phyloP scores from a whole-genome alignment of 208 protist species.

The Wallacemonas sp. region DNA sequence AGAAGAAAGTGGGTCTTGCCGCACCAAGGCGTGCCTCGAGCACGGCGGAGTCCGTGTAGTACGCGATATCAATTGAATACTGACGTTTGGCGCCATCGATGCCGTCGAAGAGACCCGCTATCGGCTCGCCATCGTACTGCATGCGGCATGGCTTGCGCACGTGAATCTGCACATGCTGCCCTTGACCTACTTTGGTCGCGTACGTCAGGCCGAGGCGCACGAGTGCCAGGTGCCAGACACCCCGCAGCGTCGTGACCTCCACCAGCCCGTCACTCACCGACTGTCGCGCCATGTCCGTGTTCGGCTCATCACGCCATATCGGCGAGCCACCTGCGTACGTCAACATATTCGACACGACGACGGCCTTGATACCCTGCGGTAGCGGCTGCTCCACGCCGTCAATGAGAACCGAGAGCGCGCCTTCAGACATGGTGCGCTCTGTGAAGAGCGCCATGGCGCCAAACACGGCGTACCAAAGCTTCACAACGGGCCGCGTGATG shows the following conservation, averaged over 20 bases:
- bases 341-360: slow-evolving; percentile 58
- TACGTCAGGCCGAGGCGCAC: slow-evolving; percentile 46
- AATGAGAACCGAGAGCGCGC: slow-evolving; percentile 20
- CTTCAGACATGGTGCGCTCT: slow-evolving; percentile 15
- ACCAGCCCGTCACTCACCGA: slow-evolving; percentile 41
- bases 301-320: slow-evolving; percentile 33
- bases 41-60: slow-evolving; percentile 5
- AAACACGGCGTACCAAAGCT: slow-evolving; percentile 69
- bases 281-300: slow-evolving; percentile 8
- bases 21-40: slow-evolving; percentile 3
- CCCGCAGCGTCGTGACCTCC: slow-evolving; percentile 47
- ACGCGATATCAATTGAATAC: background rate
- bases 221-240: slow-evolving; percentile 56
- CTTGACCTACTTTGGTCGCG: slow-evolving; percentile 52
- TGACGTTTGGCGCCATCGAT: background rate
- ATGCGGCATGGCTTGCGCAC: slow-evolving; percentile 22
- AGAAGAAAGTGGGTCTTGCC: background rate
- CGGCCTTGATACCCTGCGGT: slow-evolving; percentile 43
- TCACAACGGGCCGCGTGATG: slow-evolving; percentile 40
- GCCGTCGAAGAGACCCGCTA: slow-evolving; percentile 15
- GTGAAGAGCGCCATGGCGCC: slow-evolving; percentile 35
- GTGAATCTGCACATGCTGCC: slow-evolving; percentile 27
- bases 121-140: slow-evolving; percentile 62
- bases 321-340: slow-evolving; percentile 58
- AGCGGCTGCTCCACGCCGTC: slow-evolving; percentile 30